Base-by-base conservation (phyloP, 768 basidiomycete species). In the Crassisporium funariophilum region DNA sequence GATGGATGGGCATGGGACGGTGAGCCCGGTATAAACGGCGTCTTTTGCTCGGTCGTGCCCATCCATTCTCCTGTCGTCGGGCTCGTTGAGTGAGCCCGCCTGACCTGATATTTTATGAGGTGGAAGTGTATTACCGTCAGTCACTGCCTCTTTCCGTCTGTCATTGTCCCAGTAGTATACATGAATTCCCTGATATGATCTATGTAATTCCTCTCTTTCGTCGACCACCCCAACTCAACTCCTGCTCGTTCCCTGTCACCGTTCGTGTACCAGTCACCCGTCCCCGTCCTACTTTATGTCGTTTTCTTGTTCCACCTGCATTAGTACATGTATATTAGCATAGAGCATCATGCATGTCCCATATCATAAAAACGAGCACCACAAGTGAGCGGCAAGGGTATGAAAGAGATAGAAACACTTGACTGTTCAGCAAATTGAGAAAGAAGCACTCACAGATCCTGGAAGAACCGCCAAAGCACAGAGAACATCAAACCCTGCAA, bases 401-500 rank as follows among this genome's bases (percentile, higher is more conserved):
- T 20, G 41, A 21, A 33, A 22, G 24, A 29, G 34, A 37, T 25
- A 45, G 38, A 27, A 52, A 15, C 10, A 79, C 88, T 68, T n/a
- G n/a, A n/a, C n/a, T n/a, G n/a, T n/a, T n/a, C n/a, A n/a, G 11
- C 22, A 36, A 35, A 37, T 36, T 16, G 21, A 40, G 34, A 37
- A 31, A 45, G 38, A 27, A 52, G 15, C 10, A 79, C 88, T 68
- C 61, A 95, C 91, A 95, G 42, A 67, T 98, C 91, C 71, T 88
- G 69, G 61, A 98, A 95, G 50, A 89, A 67, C 58, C 83, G 88
- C 95, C 95, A 98, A 10, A 98, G 73, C 4, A 98, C 74, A 5
- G 85, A 83, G 68, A 98, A 98, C 79, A 97, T 82, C 35, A 98
- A 58, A 0, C 95, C 89, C 60, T 98, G 95, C 40, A 94, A 66